Percentiles rank a stretch among this genome's conserved stretches.
phyloP scores from a whole-genome alignment of 2,329 filamentous ascomycete genomes.

The Ceratocystiopsis brevicomis region DNA sequence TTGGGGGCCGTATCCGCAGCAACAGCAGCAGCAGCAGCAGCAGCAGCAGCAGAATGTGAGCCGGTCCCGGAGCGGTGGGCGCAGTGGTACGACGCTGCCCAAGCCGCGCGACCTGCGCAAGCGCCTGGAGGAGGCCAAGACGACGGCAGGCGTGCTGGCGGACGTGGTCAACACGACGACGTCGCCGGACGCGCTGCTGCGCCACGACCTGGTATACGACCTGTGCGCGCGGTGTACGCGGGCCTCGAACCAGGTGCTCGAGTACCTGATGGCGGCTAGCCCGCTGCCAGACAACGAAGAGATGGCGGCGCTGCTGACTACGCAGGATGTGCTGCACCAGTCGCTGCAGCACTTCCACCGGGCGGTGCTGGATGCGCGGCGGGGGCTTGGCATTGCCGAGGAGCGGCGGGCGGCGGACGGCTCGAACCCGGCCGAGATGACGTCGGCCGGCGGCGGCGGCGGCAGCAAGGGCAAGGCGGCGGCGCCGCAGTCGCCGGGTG shows the following conservation, averaged over 20 bases:
- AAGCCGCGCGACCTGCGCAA: constrained; percentile 58
- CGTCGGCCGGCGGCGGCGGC: not conserved
- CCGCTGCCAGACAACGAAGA: constrained; percentile 82
- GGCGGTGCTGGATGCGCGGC: constrained; percentile 46
- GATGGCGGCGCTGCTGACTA: constrained; percentile 82
- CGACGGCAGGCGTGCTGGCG: constrained; percentile 76
- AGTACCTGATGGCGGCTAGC: constrained; percentile 63
- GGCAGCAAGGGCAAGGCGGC: constrained; percentile 13
- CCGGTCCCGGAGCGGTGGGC: constrained; percentile 13
- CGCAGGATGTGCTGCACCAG: constrained; percentile 74
- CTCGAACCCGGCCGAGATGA: constrained; percentile 9
- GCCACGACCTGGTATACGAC: constrained; percentile 80
- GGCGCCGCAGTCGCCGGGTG: constrained; percentile 3
- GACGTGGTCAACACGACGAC: constrained; percentile 82
- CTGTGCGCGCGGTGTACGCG: constrained; percentile 73
- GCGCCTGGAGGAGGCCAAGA: constrained; percentile 75
- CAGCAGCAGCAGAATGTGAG: not conserved
- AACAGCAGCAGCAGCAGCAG: too few species aligned
- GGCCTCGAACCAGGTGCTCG: constrained; percentile 65
- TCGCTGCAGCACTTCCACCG: constrained; percentile 72
- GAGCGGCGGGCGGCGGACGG: constrained; percentile 13
- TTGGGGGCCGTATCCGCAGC: too few species aligned
- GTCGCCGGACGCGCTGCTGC: constrained; percentile 45
- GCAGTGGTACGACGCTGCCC: constrained; percentile 32
- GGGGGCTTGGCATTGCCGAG: constrained; percentile 27